Base-by-base conservation (phyloP, 768 basidiomycete species). In the Psilocybe tampanensis region DNA sequence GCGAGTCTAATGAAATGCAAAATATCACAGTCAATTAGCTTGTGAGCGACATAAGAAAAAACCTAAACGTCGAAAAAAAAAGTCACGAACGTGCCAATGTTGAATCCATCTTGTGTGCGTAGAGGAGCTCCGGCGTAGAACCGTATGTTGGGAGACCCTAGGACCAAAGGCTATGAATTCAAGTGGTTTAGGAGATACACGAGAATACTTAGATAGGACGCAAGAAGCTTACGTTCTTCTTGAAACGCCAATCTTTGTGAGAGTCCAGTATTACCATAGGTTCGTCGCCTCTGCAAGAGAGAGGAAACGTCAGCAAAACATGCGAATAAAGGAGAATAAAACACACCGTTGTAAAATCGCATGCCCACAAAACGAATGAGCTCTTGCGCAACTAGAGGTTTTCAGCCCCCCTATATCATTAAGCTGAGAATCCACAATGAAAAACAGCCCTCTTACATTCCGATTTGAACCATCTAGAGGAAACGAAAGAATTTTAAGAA, bases 91-190 rank as follows among this genome's bases (percentile, higher is more conserved):
- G 86, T 87, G 71, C 92, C 95, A 55, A 97, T 86, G 65, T 96
- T 97, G 71, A 80, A 90, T 3, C 95, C 95, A 55, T 97, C 95
- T 51, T 88, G 82, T 2, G 95, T 97, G 44, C 93, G 81, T 43
- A 98, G 67, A 3, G 94, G 94, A 23, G 93, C 93, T 15, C 93
- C 95, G 2, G 95, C 95, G 68, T 95, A 96, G 70, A 98, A 98
- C 18, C 93, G 82, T 26, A 94, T 80, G 56, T 85, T 69, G 5
- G 92, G 90, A 24, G 76, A 64, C 3, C 84, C 88, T 1, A 71
- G 75, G 36, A 93, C 90, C 52, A 88, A 74, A 0, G 92, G 93
- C 90, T 94, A 58, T 8, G 56, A 22, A 41, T 32, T 19, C 11
- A 6, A 32, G 21, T 17, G 12, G 44, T 21, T 32, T 17, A 41